phyloP scores from a whole-genome alignment of 768 basidiomycete genomes.

The Inosperma sp. region DNA sequence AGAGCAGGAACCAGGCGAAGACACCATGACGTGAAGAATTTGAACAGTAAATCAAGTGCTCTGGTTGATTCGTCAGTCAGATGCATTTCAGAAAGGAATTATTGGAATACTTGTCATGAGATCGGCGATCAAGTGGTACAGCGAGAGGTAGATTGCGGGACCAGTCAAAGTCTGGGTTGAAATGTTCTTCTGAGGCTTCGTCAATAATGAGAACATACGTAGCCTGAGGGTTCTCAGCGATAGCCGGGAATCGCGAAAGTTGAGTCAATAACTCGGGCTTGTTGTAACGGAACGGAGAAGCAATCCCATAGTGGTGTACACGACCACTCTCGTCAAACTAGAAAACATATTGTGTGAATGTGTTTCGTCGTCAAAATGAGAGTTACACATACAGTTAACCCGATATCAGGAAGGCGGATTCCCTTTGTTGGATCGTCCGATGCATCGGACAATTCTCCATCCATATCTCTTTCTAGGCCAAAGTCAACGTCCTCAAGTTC shows the following conservation, averaged over 20 bases:
- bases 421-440: not conserved
- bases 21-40: conserved; percentile 47
- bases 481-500: not conserved
- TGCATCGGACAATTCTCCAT: not conserved
- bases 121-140: conserved; percentile 38
- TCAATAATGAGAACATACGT: conserved; percentile 40
- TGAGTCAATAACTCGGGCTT: conserved; percentile 3
- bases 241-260: conserved; percentile 33
- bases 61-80: conserved; percentile 20
- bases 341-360: not conserved
- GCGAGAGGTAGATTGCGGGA: conserved; percentile 40
- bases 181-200: conserved; percentile 32
- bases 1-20: conserved; percentile 44
- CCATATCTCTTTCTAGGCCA: not conserved
- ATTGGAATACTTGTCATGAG: conserved; percentile 36
- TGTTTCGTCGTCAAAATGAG: not conserved
- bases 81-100: not conserved
- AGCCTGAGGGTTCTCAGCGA: conserved; percentile 34
- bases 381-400: not conserved
- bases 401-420: not conserved
- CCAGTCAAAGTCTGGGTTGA: conserved; percentile 47
- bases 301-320: not conserved
- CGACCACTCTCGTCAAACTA: not conserved
- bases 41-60: conserved; percentile 43
- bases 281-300: not conserved